Conservation (phyloP, 441 rosid species). For the Raphanus hybrid region DNA sequence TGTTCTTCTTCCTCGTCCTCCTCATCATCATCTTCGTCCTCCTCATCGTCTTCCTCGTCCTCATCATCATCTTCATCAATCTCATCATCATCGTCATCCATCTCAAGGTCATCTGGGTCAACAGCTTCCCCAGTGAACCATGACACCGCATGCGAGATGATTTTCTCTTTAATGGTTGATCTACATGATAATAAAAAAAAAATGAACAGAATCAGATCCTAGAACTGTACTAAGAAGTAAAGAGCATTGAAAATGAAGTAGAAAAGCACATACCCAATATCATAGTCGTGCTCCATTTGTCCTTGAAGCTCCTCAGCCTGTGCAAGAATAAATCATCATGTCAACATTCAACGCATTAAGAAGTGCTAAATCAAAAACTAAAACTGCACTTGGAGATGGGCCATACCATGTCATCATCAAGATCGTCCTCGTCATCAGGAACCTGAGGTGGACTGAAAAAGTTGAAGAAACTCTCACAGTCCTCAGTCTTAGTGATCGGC, state of each 20-base stretch:
- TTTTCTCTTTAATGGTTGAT: constrained; percentile 82
- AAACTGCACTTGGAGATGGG: too few species aligned
- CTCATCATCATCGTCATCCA: constrained; percentile 43
- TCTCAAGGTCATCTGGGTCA: constrained; percentile 61
- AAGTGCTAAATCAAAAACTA: too few species aligned
- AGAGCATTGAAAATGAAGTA: too few species aligned
- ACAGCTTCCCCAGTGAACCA: constrained; percentile 95
- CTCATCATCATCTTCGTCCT: constrained; percentile 44
- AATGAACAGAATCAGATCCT: background rate
- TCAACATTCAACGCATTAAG: too few species aligned
- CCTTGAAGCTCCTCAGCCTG: constrained; percentile 93
- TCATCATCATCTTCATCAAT: constrained; percentile 50
- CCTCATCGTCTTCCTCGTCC: constrained; percentile 43
- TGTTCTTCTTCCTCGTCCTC: background rate
- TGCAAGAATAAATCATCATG: constrained; percentile 20
- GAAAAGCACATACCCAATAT: constrained; percentile 57
- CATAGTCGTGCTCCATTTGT: constrained; percentile 95
- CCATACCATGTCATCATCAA: constrained; percentile 65
- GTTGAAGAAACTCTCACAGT: constrained; percentile 88
- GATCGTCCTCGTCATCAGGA: constrained; percentile 83
- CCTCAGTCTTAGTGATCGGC: constrained; percentile 86
- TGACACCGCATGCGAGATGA: constrained; percentile 88
- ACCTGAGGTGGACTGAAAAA: constrained; percentile 42
- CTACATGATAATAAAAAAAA: constrained; percentile 42
- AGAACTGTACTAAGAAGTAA: background rate